Percentiles rank a stretch among this genome's conserved stretches.
Evolutionary conservation across 1,284 basidiomycete genomes (phyloP).

Genomic region (Porogramme epimiltina): DNA sequence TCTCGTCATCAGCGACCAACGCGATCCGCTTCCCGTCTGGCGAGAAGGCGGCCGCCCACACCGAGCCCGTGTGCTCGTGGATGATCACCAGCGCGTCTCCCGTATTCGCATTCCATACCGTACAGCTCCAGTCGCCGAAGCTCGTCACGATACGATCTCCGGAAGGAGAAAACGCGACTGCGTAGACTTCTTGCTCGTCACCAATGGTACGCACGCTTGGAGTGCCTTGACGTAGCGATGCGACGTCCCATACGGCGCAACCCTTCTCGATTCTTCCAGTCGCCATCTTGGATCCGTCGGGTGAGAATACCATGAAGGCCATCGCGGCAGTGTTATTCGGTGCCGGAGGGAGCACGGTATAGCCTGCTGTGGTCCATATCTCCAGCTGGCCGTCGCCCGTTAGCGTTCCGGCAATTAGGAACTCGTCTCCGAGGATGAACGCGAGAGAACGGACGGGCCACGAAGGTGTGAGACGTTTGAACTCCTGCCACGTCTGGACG

Average conservation of each 20-base stretch:
- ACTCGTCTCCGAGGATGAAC: constrained; percentile 26
- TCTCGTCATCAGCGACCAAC: constrained; percentile 19
- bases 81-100: constrained; percentile 6
- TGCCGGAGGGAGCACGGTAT: neutral
- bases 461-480: constrained; percentile 5
- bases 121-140: constrained; percentile 18
- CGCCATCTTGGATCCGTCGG: constrained; percentile 18
- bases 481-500: constrained; percentile 2
- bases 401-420: constrained; percentile 27
- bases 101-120: constrained; percentile 9
- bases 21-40: constrained; percentile 16
- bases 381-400: constrained; percentile 23
- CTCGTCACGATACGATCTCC: constrained; percentile 23
- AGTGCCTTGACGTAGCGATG: neutral
- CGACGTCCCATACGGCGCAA: constrained; percentile 22
- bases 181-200: constrained; percentile 19
- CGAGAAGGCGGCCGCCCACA: constrained; percentile 12
- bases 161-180: constrained; percentile 26
- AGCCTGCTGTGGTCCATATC: constrained; percentile 25
- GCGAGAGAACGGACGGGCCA: constrained; percentile 18
- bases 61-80: constrained; percentile 2
- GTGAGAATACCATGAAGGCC: constrained; percentile 25
- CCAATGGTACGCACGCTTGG: constrained; percentile 9
- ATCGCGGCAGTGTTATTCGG: constrained; percentile 16
- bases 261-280: constrained; percentile 21